Evolutionary conservation across 345 rosid genomes (phyloP).

Genomic region (Ailanthus altissimus): DNA sequence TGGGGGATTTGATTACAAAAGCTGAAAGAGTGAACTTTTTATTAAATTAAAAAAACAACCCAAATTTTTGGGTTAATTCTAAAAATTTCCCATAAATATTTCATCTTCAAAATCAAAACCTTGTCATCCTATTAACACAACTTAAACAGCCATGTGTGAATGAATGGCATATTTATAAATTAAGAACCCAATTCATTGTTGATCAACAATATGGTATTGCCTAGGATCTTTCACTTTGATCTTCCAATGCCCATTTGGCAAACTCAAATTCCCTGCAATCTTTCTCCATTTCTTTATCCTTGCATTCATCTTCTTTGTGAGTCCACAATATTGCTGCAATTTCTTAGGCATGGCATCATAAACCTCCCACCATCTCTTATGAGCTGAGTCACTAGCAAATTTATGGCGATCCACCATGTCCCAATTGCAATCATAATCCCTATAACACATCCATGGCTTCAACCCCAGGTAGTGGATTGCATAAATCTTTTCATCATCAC

Average conservation of each 20-base stretch:
- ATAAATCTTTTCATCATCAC: conserved; percentile 15
- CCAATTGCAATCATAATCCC: conserved; percentile 95
- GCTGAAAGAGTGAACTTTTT: too few relatives aligned
- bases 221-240: conserved; percentile 59
- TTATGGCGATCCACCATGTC: conserved; percentile 33
- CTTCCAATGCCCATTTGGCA: conserved; percentile 67
- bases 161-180: too few relatives aligned
- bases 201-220: conserved; percentile 30
- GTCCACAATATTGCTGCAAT: conserved; percentile 57
- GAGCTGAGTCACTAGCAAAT: conserved; percentile 73
- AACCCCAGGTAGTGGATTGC: conserved; percentile 71
- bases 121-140: conserved; percentile 15
- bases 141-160: not conserved
- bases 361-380: conserved; percentile 69
- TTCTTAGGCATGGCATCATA: conserved; percentile 60
- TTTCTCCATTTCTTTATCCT: conserved; percentile 66
- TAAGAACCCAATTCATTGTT: not conserved
- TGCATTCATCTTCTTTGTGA: conserved; percentile 37
- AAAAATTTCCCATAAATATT: too few relatives aligned
- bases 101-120: conserved; percentile 4
- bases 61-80: too few relatives aligned
- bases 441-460: conserved; percentile 94
- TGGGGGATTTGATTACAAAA: too few relatives aligned
- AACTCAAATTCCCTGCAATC: conserved; percentile 40
- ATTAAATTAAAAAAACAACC: too few relatives aligned